Evolutionary conservation across 345 rosid species (phyloP).

Genomic region (Lepidium sativum): DNA sequence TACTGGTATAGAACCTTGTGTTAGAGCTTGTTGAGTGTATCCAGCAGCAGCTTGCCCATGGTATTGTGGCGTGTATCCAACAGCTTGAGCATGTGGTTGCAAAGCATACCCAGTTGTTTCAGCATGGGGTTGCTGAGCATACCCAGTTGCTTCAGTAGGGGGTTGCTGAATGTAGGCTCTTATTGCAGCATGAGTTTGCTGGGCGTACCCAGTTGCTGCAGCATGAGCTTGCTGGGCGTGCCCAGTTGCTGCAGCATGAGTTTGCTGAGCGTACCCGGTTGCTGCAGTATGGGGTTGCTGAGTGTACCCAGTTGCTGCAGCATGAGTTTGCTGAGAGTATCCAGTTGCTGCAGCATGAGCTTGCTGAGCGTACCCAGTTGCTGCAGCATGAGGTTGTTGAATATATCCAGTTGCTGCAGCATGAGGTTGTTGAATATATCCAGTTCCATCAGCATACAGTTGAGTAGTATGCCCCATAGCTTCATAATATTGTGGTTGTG

Average conservation of each 20-base stretch:
- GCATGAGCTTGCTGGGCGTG: background rate
- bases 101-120: background rate
- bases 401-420: background rate
- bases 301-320: background rate
- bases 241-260: background rate
- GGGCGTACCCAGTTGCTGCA: background rate
- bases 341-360: background rate
- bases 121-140: background rate
- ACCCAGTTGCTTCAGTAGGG: background rate
- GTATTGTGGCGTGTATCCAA: conserved; percentile 5
- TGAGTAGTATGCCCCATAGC: conserved; percentile 3
- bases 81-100: conserved; percentile 9
- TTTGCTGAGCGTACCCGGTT: background rate
- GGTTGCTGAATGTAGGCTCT: background rate
- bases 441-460: conserved; percentile 15
- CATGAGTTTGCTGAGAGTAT: background rate
- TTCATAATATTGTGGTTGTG: conserved; percentile 19
- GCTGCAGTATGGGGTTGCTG: background rate
- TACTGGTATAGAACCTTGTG: conserved; percentile 13
- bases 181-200: background rate
- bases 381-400: background rate
- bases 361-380: conserved; percentile 8
- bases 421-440: conserved; percentile 1
- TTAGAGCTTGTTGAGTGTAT: conserved; percentile 13
- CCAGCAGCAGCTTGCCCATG: conserved; percentile 7